Evolutionary conservation across 1,284 basidiomycete species (phyloP).

Genomic region (Neolentinus lepideus): DNA sequence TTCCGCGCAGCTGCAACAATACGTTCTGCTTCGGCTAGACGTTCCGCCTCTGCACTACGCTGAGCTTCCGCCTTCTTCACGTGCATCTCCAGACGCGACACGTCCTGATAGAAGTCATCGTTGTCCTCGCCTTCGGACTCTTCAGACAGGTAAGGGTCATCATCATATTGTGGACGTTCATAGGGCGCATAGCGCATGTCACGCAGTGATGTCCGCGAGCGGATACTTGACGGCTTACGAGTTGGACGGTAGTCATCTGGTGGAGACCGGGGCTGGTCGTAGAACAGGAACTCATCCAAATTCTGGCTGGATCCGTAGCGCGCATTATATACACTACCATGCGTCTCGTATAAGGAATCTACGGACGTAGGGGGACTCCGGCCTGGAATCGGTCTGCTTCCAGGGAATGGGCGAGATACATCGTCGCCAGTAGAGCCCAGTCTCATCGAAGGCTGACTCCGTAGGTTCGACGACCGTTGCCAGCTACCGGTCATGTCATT

Average conservation of each 20-base stretch:
- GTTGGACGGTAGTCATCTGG: not conserved
- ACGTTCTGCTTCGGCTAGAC: not conserved
- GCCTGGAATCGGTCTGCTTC: not conserved
- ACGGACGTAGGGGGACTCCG: not conserved
- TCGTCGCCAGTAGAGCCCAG: too few species aligned
- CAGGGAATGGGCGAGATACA: not conserved
- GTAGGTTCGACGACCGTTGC: constrained; percentile 15
- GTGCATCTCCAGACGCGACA: constrained; percentile 14
- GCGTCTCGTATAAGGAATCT: not conserved
- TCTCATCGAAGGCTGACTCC: not conserved
- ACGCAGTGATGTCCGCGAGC: constrained; percentile 17
- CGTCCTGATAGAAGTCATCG: constrained; percentile 9
- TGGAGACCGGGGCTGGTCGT: not conserved
- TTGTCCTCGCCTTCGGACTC: constrained; percentile 14
- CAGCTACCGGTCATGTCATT: constrained; percentile 16
- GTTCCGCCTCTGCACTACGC: not conserved
- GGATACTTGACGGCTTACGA: constrained; percentile 5
- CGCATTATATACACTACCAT: not conserved
- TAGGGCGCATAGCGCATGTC: not conserved
- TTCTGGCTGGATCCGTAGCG: not conserved
- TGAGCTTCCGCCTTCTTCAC: not conserved
- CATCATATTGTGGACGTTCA: not conserved
- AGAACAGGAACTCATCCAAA: not conserved
- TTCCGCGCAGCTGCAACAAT: not conserved
- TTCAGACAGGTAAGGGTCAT: not conserved